phyloP scores from a whole-genome alignment of 345 rosid genomes.

The Aethionema arabicum region DNA sequence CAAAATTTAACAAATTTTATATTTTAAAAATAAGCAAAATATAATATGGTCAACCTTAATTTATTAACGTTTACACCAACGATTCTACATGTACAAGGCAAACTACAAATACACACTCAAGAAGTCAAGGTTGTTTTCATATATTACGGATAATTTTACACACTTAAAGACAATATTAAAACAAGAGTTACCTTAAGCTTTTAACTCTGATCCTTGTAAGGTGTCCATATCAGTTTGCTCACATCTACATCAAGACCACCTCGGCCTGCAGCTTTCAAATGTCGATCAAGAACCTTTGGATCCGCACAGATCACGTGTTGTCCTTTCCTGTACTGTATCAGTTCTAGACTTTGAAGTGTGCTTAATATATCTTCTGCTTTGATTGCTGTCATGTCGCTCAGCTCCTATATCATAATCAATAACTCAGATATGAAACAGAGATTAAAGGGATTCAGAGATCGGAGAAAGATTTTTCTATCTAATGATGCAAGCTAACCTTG shows the following conservation, averaged over 20 bases:
- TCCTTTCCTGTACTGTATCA: slow-evolving; percentile 95
- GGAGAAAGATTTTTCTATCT: slow-evolving; percentile 2
- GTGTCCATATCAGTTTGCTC: slow-evolving; percentile 95
- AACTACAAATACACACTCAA: neutral
- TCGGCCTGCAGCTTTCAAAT: slow-evolving; percentile 91
- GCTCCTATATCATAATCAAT: slow-evolving; percentile 51
- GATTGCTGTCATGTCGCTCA: slow-evolving; percentile 97
- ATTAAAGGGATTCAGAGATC: neutral
- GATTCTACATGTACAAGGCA: slow-evolving; percentile 22
- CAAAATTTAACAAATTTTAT: too few relatives aligned
- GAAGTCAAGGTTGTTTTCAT: slow-evolving; percentile 1
- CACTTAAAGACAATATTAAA: slow-evolving; percentile 1
- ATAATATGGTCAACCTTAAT: too few relatives aligned
- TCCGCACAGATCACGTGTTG: slow-evolving; percentile 98
- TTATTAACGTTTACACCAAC: neutral
- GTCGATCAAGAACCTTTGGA: slow-evolving; percentile 93
- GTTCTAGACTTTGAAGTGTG: slow-evolving; percentile 87
- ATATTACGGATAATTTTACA: slow-evolving; percentile 15
- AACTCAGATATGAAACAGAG: neutral
- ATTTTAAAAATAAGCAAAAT: too few relatives aligned
- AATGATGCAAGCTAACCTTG: slow-evolving; percentile 49
- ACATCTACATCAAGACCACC: slow-evolving; percentile 98
- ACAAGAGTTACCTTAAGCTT: neutral
- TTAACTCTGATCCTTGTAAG: slow-evolving; percentile 82
- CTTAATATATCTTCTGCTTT: slow-evolving; percentile 86